Conservation (phyloP, 2,329 filamentous ascomycete species). For the Venturia asperata region DNA sequence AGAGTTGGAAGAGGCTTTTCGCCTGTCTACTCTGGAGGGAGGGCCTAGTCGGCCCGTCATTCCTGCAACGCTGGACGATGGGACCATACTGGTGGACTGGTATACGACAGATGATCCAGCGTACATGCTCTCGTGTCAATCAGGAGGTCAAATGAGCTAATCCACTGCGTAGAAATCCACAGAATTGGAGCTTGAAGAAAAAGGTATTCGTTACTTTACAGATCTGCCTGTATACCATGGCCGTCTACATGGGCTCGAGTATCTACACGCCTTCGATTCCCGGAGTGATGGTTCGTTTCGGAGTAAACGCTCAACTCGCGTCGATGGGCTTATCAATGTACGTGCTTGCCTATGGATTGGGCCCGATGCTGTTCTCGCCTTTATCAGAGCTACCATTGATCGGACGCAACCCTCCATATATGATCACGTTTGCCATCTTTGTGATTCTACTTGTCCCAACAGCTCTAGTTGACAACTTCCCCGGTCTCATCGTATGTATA, state of each 20-base stretch:
- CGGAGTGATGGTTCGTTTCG: constrained; percentile 48
- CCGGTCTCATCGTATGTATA: constrained; percentile 50
- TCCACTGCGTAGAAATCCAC: constrained; percentile 24
- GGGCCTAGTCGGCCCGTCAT: constrained; percentile 32
- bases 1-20: constrained; percentile 37
- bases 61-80: constrained; percentile 31
- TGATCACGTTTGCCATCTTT: constrained; percentile 61
- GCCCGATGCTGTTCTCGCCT: constrained; percentile 59
- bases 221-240: constrained; percentile 51
- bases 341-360: constrained; percentile 54
- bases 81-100: constrained; percentile 38
- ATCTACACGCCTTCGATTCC: constrained; percentile 43
- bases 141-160: not conserved
- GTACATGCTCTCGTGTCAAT: not conserved
- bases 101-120: constrained; percentile 35
- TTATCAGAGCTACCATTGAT: constrained; percentile 59
- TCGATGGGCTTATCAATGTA: constrained; percentile 56
- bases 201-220: constrained; percentile 32
- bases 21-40: constrained; percentile 30
- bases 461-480: constrained; percentile 55
- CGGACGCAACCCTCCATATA: constrained; percentile 62
- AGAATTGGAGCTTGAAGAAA: constrained; percentile 28
- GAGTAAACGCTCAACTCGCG: constrained; percentile 45
- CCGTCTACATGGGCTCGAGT: constrained; percentile 48
- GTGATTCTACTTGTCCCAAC: constrained; percentile 60